Evolutionary conservation across 1,139 yeast genomes (phyloP).

Genomic region (Williopsis jadinii): DNA sequence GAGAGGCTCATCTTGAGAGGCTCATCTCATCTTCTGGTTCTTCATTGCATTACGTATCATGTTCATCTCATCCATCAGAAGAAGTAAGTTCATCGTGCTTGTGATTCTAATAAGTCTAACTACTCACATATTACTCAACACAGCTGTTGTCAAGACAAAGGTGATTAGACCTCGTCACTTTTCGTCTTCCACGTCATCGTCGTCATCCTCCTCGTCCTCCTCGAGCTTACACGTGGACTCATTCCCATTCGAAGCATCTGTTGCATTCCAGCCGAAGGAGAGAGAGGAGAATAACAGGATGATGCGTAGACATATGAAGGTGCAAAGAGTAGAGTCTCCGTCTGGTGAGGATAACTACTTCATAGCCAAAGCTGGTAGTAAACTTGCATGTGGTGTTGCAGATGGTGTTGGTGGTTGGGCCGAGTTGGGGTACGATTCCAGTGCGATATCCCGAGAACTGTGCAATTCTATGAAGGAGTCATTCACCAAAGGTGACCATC

Average conservation of each 20-base stretch:
- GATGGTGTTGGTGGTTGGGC: slow-evolving; percentile 99
- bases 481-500: slow-evolving; percentile 15
- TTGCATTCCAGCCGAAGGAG: slow-evolving; percentile 69
- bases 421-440: slow-evolving; percentile 83
- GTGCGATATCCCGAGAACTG: slow-evolving; percentile 68
- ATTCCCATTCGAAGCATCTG: slow-evolving; percentile 39
- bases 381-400: slow-evolving; percentile 76
- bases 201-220: slow-evolving; percentile 6
- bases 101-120: slow-evolving; percentile 10
- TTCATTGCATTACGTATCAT: background rate
- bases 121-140: slow-evolving; percentile 14
- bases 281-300: slow-evolving; percentile 39
- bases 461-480: slow-evolving; percentile 37
- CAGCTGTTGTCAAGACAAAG: slow-evolving; percentile 5
- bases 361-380: slow-evolving; percentile 32
- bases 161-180: slow-evolving; percentile 2
- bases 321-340: slow-evolving; percentile 35
- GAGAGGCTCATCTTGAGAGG: too few relatives aligned
- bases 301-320: slow-evolving; percentile 27
- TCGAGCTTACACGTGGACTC: slow-evolving; percentile 4
- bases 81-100: slow-evolving; percentile 19
- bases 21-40: too few relatives aligned
- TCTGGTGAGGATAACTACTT: slow-evolving; percentile 89
- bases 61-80: slow-evolving; percentile 8
- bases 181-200: slow-evolving; percentile 4